A percentile compares a stretch with the other conserved stretches of the same genome.
Conservation (phyloP, 768 basidiomycete species). For the Amylocystis lapponica region DNA sequence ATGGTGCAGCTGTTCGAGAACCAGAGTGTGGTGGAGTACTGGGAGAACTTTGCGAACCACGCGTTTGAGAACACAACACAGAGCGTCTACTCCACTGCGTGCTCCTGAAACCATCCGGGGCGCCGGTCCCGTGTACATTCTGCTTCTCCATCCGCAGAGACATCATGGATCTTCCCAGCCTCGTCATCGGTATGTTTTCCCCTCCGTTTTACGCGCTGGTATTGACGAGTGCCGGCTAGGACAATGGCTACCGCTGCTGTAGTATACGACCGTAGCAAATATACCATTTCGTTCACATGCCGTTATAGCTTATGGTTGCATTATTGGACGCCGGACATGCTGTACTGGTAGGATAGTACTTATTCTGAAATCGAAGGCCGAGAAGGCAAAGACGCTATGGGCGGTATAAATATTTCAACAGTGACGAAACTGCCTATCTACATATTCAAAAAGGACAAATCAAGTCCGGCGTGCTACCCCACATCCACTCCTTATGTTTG, state of each 20-base stretch:
- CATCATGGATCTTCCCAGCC: slow-evolving; percentile 83
- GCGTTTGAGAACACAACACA: slow-evolving; percentile 98
- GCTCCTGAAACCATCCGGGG: slow-evolving; percentile 76
- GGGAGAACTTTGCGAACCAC: slow-evolving; percentile 95
- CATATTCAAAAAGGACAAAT: no score
- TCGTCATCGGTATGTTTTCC: slow-evolving; percentile 67
- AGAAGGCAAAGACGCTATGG: no score
- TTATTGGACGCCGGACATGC: no score
- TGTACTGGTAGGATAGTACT: no score
- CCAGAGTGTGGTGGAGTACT: slow-evolving; percentile 91
- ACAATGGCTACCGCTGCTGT: slow-evolving; percentile 84
- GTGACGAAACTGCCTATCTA: no score
- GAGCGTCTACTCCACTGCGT: slow-evolving; percentile 93
- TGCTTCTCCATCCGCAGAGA: slow-evolving; percentile 95
- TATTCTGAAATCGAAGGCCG: no score
- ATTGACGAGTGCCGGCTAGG: slow-evolving; percentile 35
- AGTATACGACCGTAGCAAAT: no score
- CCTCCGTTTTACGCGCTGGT: not conserved
- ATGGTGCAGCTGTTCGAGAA: slow-evolving; percentile 78
- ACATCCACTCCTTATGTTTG: not conserved
- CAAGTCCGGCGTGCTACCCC: no score
- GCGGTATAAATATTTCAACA: no score
- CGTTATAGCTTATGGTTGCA: no score
- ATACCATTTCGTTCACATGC: no score
- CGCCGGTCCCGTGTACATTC: slow-evolving; percentile 86